Conservation (phyloP, 2,329 filamentous ascomycete genomes). For the Trichoderma arundinaceum region DNA sequence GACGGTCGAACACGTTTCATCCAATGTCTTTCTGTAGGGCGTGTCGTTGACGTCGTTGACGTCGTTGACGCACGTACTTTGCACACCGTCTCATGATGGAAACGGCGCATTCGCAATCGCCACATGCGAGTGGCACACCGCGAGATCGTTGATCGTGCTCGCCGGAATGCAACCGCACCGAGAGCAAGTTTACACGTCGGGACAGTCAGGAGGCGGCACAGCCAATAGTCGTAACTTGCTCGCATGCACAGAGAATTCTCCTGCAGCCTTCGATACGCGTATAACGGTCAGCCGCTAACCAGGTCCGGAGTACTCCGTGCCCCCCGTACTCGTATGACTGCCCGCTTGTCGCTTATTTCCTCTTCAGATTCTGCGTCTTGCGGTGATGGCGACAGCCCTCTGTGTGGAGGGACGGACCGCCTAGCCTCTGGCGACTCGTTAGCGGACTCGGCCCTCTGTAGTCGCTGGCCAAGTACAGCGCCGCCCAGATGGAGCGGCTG, state of each 20-base stretch:
- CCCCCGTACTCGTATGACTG: not conserved
- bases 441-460: slow-evolving; percentile 2
- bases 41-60: no score
- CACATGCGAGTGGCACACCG: not conserved
- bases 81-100: no score
- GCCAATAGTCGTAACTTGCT: not conserved
- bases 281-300: slow-evolving; percentile 10
- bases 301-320: slow-evolving; percentile 18
- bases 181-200: not conserved
- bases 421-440: not conserved
- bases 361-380: not conserved
- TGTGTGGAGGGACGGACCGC: slow-evolving; percentile 24
- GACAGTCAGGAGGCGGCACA: not conserved
- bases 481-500: not conserved
- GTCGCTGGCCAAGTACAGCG: not conserved
- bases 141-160: slow-evolving; percentile 10
- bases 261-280: slow-evolving; percentile 16
- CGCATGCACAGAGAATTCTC: slow-evolving; percentile 2
- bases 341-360: slow-evolving; percentile 16
- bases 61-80: no score
- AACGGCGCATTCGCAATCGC: no score
- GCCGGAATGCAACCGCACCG: slow-evolving; percentile 18
- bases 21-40: no score
- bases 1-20: no score
- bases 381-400: slow-evolving; percentile 1